Evolutionary conservation across 371 early-diverging fungal genomes (phyloP), one percentile per base, ranked within the genome.

Genomic region (Umbelopsis sp.): DNA sequence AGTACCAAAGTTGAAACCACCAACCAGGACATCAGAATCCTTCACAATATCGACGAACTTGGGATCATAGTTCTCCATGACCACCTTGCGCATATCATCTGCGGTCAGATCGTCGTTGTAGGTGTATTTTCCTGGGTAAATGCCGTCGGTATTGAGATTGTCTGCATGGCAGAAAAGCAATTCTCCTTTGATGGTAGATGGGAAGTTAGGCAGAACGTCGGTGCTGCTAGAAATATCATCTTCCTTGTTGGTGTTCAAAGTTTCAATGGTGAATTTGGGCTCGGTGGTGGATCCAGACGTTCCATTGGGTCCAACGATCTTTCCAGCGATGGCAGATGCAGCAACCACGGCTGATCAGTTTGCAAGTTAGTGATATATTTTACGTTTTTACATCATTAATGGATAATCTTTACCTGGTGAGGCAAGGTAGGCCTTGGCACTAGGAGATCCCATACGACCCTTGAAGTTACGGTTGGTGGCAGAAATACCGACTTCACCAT

Each of bases 381-480:
- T 29, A 1, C 35, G 2, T 65, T 8, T 12, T 29, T 12, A 64
- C n/a, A 62, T 25, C 8, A 65, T 9, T 24, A n/a, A 65, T 46
- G n/a, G 5, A n/a, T 22, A 44, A 35, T 57, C 5, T 32, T 68
- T 76, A 76, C 72, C 75, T 14, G 98, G 98, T 0, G 96, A 95
- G 1, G 97, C 93, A 62, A 98, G 86, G 71, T 97, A 98, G 0
- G 96, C 95, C 50, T 90, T 82, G 0, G 98, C 95, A 38, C 79
- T 86, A 37, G 93, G 94, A 0, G 94, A 93, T 41, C 98, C 98
- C 98, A 98, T 98, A 44, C 98, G 90, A 44, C 98, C 98, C 85
- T 97, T 97, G 80, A 94, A 98, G 80, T 98, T 98, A 57, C 98
- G 89, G 80, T 98, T 98, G 38, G 98, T 97, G 18, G 98, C 97